Evolutionary conservation across 805 yeast genomes (phyloP).

Genomic region (Grigorovia humatica): DNA sequence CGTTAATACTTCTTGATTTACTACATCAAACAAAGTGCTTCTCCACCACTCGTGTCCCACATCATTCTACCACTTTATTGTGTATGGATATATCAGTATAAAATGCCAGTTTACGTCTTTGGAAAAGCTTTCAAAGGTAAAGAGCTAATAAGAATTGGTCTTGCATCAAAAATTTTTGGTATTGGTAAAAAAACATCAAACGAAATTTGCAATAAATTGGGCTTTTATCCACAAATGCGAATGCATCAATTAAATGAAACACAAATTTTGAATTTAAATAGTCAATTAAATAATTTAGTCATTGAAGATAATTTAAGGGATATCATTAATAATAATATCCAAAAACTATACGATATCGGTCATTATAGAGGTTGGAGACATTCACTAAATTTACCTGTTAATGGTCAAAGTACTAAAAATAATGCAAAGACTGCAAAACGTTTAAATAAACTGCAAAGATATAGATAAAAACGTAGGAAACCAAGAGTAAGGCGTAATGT

Average conservation of each 20-base stretch:
- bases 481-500: too few species aligned
- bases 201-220: constrained; percentile 73
- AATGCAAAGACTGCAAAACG: constrained; percentile 86
- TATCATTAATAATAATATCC: constrained; percentile 65
- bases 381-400: constrained; percentile 68
- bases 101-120: constrained; percentile 44
- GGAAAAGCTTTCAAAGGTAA: constrained; percentile 42
- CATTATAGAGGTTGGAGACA: constrained; percentile 86
- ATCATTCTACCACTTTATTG: background rate
- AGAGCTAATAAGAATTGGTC: constrained; percentile 40
- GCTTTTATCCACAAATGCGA: constrained; percentile 87
- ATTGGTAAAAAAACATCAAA: constrained; percentile 68
- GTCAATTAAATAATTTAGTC: constrained; percentile 72
- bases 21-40: too few species aligned
- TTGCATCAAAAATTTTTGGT: constrained; percentile 78
- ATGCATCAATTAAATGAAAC: constrained; percentile 88
- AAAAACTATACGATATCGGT: constrained; percentile 69
- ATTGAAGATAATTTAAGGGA: constrained; percentile 76
- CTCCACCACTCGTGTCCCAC: too few species aligned
- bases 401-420: constrained; percentile 86
- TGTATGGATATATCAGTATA: background rate
- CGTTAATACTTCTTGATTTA: too few species aligned
- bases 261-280: constrained; percentile 74
- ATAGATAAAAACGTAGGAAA: constrained; percentile 25
- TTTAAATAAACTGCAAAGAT: constrained; percentile 68